Evolutionary conservation across 2,329 filamentous ascomycete species (phyloP).

Genomic region (Claviceps digitariae): DNA sequence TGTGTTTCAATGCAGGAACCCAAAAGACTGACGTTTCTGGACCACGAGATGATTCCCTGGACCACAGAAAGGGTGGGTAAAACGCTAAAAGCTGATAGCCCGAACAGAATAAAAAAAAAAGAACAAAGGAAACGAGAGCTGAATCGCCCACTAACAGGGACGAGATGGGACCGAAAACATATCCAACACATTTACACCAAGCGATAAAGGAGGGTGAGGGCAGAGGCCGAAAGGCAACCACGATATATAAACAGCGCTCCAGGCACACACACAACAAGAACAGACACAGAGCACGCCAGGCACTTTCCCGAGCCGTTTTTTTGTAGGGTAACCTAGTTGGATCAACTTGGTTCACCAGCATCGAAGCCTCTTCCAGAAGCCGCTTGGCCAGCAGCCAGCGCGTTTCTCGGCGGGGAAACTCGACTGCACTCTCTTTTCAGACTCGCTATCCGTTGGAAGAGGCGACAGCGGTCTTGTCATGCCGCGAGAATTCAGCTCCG

Average conservation of each 20-base stretch:
- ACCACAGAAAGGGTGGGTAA: no score
- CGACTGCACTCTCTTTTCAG: constrained; percentile 34
- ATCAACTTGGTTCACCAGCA: constrained; percentile 31
- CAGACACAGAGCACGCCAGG: neutral
- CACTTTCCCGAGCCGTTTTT: neutral
- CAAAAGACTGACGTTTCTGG: no score
- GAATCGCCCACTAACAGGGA: no score
- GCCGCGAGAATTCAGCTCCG: constrained; percentile 33
- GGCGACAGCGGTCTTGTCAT: constrained; percentile 46
- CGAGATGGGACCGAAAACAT: neutral
- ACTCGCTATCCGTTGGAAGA: constrained; percentile 25
- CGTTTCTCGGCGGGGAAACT: constrained; percentile 19
- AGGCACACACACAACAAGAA: neutral
- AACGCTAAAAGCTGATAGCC: no score
- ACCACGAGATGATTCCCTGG: no score
- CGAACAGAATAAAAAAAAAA: no score
- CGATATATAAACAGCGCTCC: neutral
- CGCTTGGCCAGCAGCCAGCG: constrained; percentile 27
- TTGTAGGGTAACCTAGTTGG: no score
- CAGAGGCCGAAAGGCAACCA: neutral
- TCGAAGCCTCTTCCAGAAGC: constrained; percentile 43
- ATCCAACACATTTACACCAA: neutral
- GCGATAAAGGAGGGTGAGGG: neutral
- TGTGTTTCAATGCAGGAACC: no score
- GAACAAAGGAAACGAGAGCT: no score